Evolutionary conservation across 2,329 filamentous ascomycete species (phyloP).

Genomic region (Fusarium verrucosum): DNA sequence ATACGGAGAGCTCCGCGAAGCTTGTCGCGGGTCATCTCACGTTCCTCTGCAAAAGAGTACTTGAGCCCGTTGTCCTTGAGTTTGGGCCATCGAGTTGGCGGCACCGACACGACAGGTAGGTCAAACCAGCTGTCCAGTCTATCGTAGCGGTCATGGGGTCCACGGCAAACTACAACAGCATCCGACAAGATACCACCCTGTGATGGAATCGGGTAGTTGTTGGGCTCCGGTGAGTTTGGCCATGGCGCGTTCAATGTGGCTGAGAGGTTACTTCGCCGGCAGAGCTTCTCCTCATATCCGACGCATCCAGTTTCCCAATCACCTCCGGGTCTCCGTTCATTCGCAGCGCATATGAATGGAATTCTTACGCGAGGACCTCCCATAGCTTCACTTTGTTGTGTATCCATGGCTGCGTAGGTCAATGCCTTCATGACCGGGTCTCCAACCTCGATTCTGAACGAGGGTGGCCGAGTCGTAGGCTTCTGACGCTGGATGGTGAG

Average conservation of each 20-base stretch:
- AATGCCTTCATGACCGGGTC: slow-evolving; percentile 71
- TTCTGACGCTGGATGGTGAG: slow-evolving; percentile 53
- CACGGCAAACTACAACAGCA: slow-evolving; percentile 77
- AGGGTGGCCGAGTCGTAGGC: slow-evolving; percentile 52
- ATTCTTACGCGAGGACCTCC: slow-evolving; percentile 55
- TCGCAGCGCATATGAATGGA: slow-evolving; percentile 77
- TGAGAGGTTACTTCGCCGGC: slow-evolving; percentile 77
- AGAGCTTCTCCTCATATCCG: slow-evolving; percentile 71
- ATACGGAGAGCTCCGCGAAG: slow-evolving; percentile 76
- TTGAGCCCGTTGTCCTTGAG: slow-evolving; percentile 71
- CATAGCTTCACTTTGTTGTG: slow-evolving; percentile 47
- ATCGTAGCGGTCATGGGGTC: slow-evolving; percentile 72
- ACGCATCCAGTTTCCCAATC: slow-evolving; percentile 75
- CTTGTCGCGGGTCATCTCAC: slow-evolving; percentile 76
- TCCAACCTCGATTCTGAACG: slow-evolving; percentile 61
- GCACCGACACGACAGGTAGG: slow-evolving; percentile 77
- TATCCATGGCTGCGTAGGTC: slow-evolving; percentile 60
- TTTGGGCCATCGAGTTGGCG: slow-evolving; percentile 77
- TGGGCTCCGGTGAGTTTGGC: slow-evolving; percentile 54
- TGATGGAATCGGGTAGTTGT: slow-evolving; percentile 76
- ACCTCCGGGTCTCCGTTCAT: slow-evolving; percentile 80
- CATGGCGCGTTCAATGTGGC: slow-evolving; percentile 72
- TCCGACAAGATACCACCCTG: slow-evolving; percentile 76
- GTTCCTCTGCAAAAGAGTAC: slow-evolving; percentile 77
- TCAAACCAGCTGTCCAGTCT: slow-evolving; percentile 64